phyloP scores from a whole-genome alignment of 176 grass and related monocot species.

The Neostapfia colusana region DNA sequence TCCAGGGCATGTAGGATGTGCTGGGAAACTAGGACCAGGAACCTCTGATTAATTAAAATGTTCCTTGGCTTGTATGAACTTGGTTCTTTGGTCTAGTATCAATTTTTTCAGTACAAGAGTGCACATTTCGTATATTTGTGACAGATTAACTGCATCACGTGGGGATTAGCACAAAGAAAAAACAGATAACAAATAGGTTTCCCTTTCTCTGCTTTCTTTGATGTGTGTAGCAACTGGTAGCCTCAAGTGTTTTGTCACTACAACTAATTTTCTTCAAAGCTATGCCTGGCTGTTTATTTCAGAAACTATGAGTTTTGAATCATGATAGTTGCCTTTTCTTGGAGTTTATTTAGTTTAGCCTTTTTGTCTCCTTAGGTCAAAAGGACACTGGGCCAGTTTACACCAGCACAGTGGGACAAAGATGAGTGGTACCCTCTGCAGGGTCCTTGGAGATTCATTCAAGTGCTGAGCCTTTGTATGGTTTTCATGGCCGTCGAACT shows the following conservation, averaged over 20 bases:
- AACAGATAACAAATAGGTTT: neutral
- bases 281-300: neutral
- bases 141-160: neutral
- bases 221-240: neutral
- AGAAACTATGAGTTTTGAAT: neutral
- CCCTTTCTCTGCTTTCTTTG: slow-evolving; percentile 19
- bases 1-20: slow-evolving; percentile 12
- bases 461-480: slow-evolving; percentile 84
- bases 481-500: slow-evolving; percentile 95
- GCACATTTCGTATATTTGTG: slow-evolving; percentile 26
- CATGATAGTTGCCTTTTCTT: neutral
- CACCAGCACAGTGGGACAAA: slow-evolving; percentile 96
- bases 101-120: slow-evolving; percentile 15
- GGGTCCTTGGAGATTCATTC: slow-evolving; percentile 90
- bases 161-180: neutral
- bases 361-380: slow-evolving; percentile 67
- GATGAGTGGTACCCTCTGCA: slow-evolving; percentile 90
- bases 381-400: slow-evolving; percentile 97
- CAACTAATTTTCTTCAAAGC: slow-evolving; percentile 26
- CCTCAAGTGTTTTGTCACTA: slow-evolving; percentile 6
- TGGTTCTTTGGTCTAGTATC: neutral
- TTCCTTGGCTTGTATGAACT: slow-evolving; percentile 15
- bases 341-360: slow-evolving; percentile 1
- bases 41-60: slow-evolving; percentile 10
- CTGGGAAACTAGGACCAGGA: slow-evolving; percentile 7